Evolutionary conservation across 2,329 filamentous ascomycete species (phyloP).

Genomic region (Pseudofabraea citricarpa): DNA sequence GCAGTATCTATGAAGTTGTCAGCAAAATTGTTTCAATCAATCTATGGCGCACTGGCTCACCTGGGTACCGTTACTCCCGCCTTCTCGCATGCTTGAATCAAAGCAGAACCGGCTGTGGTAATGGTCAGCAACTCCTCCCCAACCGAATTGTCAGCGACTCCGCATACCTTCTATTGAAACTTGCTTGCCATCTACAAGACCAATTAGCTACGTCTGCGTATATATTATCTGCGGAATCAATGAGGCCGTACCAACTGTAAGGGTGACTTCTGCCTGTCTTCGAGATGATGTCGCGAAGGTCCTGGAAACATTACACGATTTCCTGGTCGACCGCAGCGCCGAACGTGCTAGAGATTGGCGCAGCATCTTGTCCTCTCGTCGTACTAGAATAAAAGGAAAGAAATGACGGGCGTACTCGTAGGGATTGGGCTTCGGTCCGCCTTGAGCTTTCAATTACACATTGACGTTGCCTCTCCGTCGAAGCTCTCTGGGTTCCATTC

Average conservation of each 20-base stretch:
- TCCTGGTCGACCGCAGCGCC: slow-evolving; percentile 60
- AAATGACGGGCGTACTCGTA: slow-evolving; percentile 15
- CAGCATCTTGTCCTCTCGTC: slow-evolving; percentile 63
- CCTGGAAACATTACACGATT: slow-evolving; percentile 59
- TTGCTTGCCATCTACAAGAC: slow-evolving; percentile 81
- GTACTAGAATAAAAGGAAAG: slow-evolving; percentile 37
- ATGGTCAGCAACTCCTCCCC: slow-evolving; percentile 30
- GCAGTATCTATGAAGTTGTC: slow-evolving; percentile 68
- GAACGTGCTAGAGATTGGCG: slow-evolving; percentile 64
- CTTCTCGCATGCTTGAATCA: slow-evolving; percentile 99
- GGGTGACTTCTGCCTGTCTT: slow-evolving; percentile 87
- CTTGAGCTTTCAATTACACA: slow-evolving; percentile 8
- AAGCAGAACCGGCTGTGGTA: slow-evolving; percentile 78
- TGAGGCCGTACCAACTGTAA: slow-evolving; percentile 78
- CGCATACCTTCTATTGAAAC: slow-evolving; percentile 88
- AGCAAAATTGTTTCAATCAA: slow-evolving; percentile 10
- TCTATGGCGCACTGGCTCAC: slow-evolving; percentile 39
- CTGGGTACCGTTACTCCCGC: slow-evolving; percentile 85
- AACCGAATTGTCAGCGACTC: slow-evolving; percentile 11
- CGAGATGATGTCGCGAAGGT: slow-evolving; percentile 76
- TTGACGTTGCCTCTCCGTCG: slow-evolving; percentile 6
- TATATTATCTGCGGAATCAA: slow-evolving; percentile 13
- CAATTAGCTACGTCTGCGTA: slow-evolving; percentile 25
- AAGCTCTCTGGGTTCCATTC: too few relatives aligned
- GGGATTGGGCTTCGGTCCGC: slow-evolving; percentile 8